Base-by-base conservation (phyloP, 805 yeast genomes). In the Suhomyces kilbournensis region DNA sequence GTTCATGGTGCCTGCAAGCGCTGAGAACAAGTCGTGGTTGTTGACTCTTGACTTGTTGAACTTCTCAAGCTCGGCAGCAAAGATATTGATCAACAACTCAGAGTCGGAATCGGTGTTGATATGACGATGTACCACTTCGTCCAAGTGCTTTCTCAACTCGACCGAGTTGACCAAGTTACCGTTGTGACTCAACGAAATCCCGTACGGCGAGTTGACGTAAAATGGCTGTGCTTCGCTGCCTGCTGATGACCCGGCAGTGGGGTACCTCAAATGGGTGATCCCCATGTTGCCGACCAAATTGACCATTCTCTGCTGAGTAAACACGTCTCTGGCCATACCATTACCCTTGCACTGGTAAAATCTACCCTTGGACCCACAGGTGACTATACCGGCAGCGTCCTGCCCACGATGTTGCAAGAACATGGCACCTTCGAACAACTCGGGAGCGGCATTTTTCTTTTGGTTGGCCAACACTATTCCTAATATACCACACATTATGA, bases 341-440 rank as follows among this genome's bases (percentile, higher is more conserved):
- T 91, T 93, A 63, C 99, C 99, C 75, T 94, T 94, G 71, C 99
- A 94, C 74, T 93, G 98, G 74, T 90, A 92, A 53, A 94, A 81
- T 54, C 99, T 81, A 58, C 98, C 99, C 56, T 93, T 84, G 44
- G 87, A 77, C 50, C 97, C 98, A 69, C 97, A 90, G 7, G 99
- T 94, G 22, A 90, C 94, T 51, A 94, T 93, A 57, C 99, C 99
- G n/a, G 97, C 97, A 9, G 99, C 99, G 69, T 94, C 99, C 75
- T 94, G 99, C 45, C 99, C 99, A 66, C 99, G 82, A 67, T 94
- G 99, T 68, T 94, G 99, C 56, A 94, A 76, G 69, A 87, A 93
- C 74, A 91, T 83, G 56, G 93, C 86, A 6, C 97, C 97, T 68
- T 94, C 99, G 52, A 90, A 85, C 44, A 94, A 77, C 65, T 92